Percentiles rank a stretch among this genome's conserved stretches.
These are phyloP conservation scores for Bremia lactucae DNA, from an alignment of 352 stramenopile species.

Conservation along the genomic window DNA sequence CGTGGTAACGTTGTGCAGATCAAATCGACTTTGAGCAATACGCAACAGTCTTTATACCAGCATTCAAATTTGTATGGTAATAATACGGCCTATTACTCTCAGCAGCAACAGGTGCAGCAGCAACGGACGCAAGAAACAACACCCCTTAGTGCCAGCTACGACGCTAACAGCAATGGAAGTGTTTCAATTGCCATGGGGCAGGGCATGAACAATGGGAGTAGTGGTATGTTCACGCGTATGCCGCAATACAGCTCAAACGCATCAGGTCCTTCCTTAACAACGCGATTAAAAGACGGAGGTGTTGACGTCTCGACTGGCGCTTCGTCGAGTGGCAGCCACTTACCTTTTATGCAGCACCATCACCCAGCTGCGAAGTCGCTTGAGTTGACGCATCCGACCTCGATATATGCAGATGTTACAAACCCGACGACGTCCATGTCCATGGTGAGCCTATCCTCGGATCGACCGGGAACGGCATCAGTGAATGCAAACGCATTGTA, in stretches of 20 bases:
- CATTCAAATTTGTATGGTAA: constrained; percentile 21
- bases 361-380: constrained; percentile 13
- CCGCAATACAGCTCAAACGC: constrained; percentile 18
- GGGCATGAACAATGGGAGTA: constrained; percentile 13
- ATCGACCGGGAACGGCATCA: constrained; percentile 16
- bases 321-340: constrained; percentile 19
- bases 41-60: constrained; percentile 30
- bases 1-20: constrained; percentile 33
- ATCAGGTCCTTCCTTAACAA: constrained; percentile 16
- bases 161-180: constrained; percentile 12
- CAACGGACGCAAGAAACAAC: constrained; percentile 17
- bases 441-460: constrained; percentile 20
- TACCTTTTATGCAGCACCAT: constrained; percentile 25
- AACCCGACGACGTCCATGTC: constrained; percentile 23
- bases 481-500: constrained; percentile 22
- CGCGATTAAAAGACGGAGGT: constrained; percentile 22
- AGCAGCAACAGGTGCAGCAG: constrained; percentile 20
- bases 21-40: constrained; percentile 21
- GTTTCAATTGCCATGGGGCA: constrained; percentile 15
- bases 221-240: constrained; percentile 26
- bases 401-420: constrained; percentile 23
- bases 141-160: constrained; percentile 17
- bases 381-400: constrained; percentile 16
- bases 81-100: constrained; percentile 16
- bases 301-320: constrained; percentile 20